Conservation (phyloP, 371 early-diverging fungal species). For the Cladochytrium tenue region DNA sequence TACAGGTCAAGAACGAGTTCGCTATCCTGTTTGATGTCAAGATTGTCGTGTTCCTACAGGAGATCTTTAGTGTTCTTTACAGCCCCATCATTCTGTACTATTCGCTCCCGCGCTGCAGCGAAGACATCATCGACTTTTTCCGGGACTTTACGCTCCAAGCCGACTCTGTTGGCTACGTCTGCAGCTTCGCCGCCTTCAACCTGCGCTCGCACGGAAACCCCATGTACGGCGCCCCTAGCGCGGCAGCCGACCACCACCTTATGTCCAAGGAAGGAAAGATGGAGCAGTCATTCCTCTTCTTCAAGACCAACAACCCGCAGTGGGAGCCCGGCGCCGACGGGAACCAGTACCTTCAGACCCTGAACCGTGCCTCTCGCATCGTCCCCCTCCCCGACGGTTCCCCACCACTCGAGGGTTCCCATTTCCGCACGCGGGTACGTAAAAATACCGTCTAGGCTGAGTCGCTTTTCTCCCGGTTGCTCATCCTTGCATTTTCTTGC, state of each 20-base stretch:
- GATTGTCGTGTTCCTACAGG: slow-evolving; percentile 75
- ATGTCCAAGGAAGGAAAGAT: slow-evolving; percentile 89
- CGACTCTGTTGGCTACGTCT: slow-evolving; percentile 89
- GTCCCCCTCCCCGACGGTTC: neutral
- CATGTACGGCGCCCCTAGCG: slow-evolving; percentile 74
- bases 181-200: slow-evolving; percentile 90
- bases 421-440: slow-evolving; percentile 7
- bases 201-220: slow-evolving; percentile 79
- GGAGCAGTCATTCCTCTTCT: slow-evolving; percentile 93
- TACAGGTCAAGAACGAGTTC: slow-evolving; percentile 79
- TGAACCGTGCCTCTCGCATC: slow-evolving; percentile 14
- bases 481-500: neutral
- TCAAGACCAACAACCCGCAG: slow-evolving; percentile 88
- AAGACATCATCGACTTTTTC: slow-evolving; percentile 85
- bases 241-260: slow-evolving; percentile 59
- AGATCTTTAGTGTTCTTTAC: slow-evolving; percentile 78
- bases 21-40: slow-evolving; percentile 77
- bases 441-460: too few relatives aligned
- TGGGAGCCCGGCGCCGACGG: slow-evolving; percentile 78
- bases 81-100: slow-evolving; percentile 84
- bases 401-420: neutral
- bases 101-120: slow-evolving; percentile 77
- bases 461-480: neutral
- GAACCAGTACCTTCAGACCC: slow-evolving; percentile 64
- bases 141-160: slow-evolving; percentile 90